Base-by-base conservation (phyloP, 1,139 yeast species). In the Blastobotrys illinoisensis region DNA sequence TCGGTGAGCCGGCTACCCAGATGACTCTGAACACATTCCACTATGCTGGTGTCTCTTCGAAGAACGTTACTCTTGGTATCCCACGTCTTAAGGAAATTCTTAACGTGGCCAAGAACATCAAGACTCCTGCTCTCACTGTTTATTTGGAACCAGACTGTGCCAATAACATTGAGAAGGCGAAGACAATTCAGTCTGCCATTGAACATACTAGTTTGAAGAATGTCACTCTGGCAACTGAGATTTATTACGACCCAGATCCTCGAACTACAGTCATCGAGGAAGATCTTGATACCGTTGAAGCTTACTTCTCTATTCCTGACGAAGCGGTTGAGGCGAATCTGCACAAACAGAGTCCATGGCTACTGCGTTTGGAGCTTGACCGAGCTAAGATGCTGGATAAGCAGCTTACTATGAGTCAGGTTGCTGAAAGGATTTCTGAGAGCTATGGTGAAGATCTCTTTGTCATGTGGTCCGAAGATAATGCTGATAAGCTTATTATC, bases 1-100 rank as follows among this genome's bases (percentile, higher is more conserved):
- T 93, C 76, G 99, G 99, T 78, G 99, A 93, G 73, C 99, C 99
- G 52, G 99, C 99, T 24, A 93, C 99, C 24, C 99, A 93, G 75
- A 93, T 93, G 99, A 93, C 99, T 0, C 81, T 93, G 75, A 93
- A 93, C 71, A 93, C 99, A 64, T 95, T 95, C 96, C 99, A 95
- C 79, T 95, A 91, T 79, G 99, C 99, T 28, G 99, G 99, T 87
- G 99, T 95, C 59, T 93, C 98, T 45, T 91, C 98, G 9, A 95
- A 93, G 85, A 95, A 95, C 73, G 99, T 95, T 58, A 95, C 99
- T 4, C 83, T 95, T 65, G 99, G 99, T 82, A 99, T 95, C 69
- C 99, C 99, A 62, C 95, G 99, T 80, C 81, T 95, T 74, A 95
- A 95, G 82, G 99, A 95, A 79, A 95, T 95, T 82, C 82, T 95